These are phyloP conservation scores for Suillus fuscotomentosus DNA, from an alignment of 768 basidiomycete species.

Conservation along the genomic window DNA sequence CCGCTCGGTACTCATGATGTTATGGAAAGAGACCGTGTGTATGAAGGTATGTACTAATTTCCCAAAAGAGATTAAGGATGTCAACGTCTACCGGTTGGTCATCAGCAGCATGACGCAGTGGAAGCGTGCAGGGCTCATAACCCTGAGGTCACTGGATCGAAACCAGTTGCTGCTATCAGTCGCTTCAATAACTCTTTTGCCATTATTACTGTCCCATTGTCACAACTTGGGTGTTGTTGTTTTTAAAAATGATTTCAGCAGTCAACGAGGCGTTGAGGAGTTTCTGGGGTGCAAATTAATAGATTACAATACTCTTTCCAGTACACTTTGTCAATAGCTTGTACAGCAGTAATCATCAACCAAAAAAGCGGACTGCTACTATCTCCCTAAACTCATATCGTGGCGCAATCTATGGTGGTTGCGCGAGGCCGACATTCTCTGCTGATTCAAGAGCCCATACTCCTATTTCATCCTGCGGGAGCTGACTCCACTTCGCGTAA, in stretches of 20 bases:
- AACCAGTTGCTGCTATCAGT: constrained; percentile 33
- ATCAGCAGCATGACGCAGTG: constrained; percentile 28
- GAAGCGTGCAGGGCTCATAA: constrained; percentile 30
- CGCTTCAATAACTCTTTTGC: too few species aligned
- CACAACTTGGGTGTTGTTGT: too few species aligned
- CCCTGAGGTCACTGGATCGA: constrained; percentile 33
- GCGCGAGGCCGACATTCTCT: constrained; percentile 36
- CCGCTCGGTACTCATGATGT: background rate
- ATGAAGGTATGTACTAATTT: too few species aligned
- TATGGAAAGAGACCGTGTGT: background rate
- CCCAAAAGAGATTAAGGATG: too few species aligned
- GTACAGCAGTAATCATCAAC: constrained; percentile 7
- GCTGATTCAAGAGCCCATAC: constrained; percentile 40
- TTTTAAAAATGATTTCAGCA: too few species aligned
- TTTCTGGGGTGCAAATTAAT: background rate
- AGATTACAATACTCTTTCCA: background rate
- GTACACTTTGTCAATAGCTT: background rate
- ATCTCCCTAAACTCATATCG: background rate
- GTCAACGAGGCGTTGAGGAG: background rate
- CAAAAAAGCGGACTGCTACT: constrained; percentile 14
- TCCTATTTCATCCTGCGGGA: constrained; percentile 67
- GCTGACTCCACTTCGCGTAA: constrained; percentile 47
- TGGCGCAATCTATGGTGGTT: constrained; percentile 4
- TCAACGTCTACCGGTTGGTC: background rate
- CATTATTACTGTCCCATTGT: too few species aligned